Evolutionary conservation across 2,329 filamentous ascomycete species (phyloP).

Genomic region (Sporothrix dimorphospora): DNA sequence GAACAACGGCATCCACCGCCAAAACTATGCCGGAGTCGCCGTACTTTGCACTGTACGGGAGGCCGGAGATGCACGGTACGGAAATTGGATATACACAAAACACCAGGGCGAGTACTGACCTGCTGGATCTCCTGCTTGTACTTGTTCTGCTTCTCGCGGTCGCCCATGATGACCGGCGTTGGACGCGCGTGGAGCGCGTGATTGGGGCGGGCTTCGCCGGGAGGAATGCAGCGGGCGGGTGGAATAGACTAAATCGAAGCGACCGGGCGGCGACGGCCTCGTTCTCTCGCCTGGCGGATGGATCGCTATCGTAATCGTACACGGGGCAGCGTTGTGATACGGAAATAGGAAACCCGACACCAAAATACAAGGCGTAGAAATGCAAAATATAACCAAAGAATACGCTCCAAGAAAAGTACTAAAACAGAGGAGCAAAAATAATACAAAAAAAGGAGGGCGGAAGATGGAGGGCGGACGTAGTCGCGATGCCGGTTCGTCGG

Average conservation of each 20-base stretch:
- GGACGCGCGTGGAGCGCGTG: background rate
- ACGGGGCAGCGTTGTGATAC: background rate
- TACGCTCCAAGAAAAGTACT: background rate
- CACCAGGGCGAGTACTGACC: conserved; percentile 53
- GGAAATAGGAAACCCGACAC: background rate
- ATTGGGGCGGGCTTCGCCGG: conserved; percentile 15
- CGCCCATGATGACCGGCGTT: conserved; percentile 61
- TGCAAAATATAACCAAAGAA: background rate
- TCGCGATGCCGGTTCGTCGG: background rate
- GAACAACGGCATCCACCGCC: background rate
- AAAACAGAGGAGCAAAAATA: background rate
- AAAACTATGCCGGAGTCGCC: background rate
- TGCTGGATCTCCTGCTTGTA: conserved; percentile 99
- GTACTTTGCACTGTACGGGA: background rate
- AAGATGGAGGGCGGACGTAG: background rate
- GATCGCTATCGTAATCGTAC: background rate
- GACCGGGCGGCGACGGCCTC: background rate
- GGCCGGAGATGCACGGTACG: background rate
- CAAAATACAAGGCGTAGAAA: background rate
- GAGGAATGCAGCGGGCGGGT: background rate
- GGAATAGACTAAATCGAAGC: background rate
- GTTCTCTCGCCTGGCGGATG: background rate
- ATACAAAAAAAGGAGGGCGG: background rate
- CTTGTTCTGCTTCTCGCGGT: conserved; percentile 72
- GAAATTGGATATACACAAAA: background rate